These are phyloP conservation scores for Tylopilus intermedius DNA, from an alignment of 768 basidiomycete genomes.

Conservation along the genomic window DNA sequence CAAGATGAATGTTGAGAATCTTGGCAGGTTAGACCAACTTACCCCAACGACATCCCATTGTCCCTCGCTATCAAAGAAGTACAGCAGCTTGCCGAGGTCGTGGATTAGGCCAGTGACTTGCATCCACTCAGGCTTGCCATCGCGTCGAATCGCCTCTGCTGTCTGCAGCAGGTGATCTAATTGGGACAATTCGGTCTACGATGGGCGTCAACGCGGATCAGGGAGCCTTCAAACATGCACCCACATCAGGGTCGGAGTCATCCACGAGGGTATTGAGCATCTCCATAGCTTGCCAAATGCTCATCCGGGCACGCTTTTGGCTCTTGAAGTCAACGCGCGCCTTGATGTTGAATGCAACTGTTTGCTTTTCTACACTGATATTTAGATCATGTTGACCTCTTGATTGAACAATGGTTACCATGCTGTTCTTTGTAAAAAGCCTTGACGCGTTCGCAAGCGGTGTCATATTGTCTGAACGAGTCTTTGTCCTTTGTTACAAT, in stretches of 20 bases:
- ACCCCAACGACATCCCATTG: slow-evolving; percentile 96
- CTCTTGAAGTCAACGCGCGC: slow-evolving; percentile 71
- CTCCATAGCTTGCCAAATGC: slow-evolving; percentile 84
- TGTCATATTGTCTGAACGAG: slow-evolving; percentile 67
- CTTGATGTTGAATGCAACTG: slow-evolving; percentile 76
- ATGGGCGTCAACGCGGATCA: slow-evolving; percentile 9
- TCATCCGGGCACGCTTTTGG: slow-evolving; percentile 67
- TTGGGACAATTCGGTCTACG: slow-evolving; percentile 70
- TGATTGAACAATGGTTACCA: slow-evolving; percentile 36
- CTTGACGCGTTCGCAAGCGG: slow-evolving; percentile 74
- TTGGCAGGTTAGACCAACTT: slow-evolving; percentile 20
- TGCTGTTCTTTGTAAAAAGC: slow-evolving; percentile 76
- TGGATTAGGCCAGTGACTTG: slow-evolving; percentile 84
- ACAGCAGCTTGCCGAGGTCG: slow-evolving; percentile 84
- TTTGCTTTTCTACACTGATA: slow-evolving; percentile 66
- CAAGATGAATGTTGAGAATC: slow-evolving; percentile 1
- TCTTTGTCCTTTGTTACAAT: slow-evolving; percentile 59
- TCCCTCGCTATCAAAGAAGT: slow-evolving; percentile 79
- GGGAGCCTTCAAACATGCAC: background rate
- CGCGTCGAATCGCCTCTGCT: slow-evolving; percentile 81
- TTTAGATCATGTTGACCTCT: background rate
- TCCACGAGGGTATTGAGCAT: slow-evolving; percentile 83
- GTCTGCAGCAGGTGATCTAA: slow-evolving; percentile 90
- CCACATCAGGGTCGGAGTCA: slow-evolving; percentile 85
- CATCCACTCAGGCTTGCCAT: slow-evolving; percentile 92